Evolutionary conservation across 805 yeast genomes (phyloP).

Genomic region (Candida insectalens): DNA sequence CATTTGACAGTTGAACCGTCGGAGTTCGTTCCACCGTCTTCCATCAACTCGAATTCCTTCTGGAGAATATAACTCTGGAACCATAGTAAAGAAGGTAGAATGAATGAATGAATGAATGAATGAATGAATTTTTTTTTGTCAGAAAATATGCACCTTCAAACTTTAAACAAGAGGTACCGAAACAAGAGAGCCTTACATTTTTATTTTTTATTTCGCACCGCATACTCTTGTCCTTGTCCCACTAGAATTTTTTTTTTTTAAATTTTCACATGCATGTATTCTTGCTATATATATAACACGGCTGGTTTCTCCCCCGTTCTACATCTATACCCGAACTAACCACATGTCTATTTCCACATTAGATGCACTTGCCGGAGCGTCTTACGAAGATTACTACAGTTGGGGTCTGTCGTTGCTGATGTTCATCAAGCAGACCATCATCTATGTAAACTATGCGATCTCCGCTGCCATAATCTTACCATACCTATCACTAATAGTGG

Average conservation of each 20-base stretch:
- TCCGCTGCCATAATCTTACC: slow-evolving; percentile 17
- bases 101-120: background rate
- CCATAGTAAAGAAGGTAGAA: slow-evolving; percentile 10
- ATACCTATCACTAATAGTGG: slow-evolving; percentile 12
- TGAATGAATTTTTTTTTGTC: no score
- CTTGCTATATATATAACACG: background rate
- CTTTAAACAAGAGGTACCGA: background rate
- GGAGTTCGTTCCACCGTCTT: slow-evolving; percentile 87
- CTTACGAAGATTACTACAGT: slow-evolving; percentile 1
- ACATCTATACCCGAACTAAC: no score
- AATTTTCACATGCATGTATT: background rate
- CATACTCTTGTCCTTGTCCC: background rate
- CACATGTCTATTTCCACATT: no score
- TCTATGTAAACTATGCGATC: slow-evolving; percentile 14
- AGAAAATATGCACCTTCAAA: no score
- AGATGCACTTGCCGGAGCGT: background rate
- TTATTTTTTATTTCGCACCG: background rate
- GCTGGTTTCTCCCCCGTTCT: background rate
- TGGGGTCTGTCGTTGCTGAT: background rate
- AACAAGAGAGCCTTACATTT: background rate
- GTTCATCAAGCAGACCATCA: slow-evolving; percentile 11
- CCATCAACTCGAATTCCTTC: slow-evolving; percentile 94
- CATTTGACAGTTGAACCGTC: slow-evolving; percentile 69
- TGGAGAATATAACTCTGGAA: slow-evolving; percentile 79
- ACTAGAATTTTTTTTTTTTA: background rate